These are phyloP conservation scores for Apophysomyces ossiformis DNA, from an alignment of 371 early-diverging fungal genomes.

Conservation along the genomic window DNA sequence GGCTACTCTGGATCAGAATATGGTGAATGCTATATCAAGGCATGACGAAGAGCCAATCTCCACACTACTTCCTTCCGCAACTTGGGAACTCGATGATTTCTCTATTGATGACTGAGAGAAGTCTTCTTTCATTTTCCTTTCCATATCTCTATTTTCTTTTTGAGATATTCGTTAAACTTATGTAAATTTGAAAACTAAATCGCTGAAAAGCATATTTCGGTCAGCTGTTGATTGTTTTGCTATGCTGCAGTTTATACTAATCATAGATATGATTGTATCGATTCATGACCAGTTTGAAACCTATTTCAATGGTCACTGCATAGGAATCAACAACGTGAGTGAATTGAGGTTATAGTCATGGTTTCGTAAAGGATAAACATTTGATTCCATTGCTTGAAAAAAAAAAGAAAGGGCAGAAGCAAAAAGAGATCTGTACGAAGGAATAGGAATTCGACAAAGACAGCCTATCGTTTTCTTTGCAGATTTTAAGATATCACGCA, in stretches of 20 bases:
- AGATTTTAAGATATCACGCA: conserved; percentile 51
- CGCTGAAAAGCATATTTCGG: not conserved
- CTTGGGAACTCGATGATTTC: conserved; percentile 6
- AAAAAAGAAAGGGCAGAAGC: no score
- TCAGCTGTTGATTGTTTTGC: no score
- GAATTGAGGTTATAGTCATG: no score
- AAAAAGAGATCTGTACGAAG: conserved; percentile 1
- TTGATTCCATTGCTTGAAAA: not conserved
- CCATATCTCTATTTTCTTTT: not conserved
- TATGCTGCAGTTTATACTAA: no score
- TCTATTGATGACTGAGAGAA: not conserved
- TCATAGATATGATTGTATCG: no score
- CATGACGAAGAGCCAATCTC: not conserved
- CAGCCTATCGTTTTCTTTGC: not conserved
- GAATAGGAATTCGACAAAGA: conserved; percentile 9
- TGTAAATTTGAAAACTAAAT: not conserved
- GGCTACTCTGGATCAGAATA: not conserved
- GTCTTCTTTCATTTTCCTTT: not conserved
- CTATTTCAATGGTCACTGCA: no score
- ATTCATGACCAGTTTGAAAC: no score
- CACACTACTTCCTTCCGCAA: not conserved
- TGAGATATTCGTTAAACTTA: not conserved
- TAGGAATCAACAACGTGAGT: no score
- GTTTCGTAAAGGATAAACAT: no score
- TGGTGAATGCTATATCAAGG: not conserved